Conservation (phyloP, 2,329 filamentous ascomycete species). For the Penicillium olsonii region DNA sequence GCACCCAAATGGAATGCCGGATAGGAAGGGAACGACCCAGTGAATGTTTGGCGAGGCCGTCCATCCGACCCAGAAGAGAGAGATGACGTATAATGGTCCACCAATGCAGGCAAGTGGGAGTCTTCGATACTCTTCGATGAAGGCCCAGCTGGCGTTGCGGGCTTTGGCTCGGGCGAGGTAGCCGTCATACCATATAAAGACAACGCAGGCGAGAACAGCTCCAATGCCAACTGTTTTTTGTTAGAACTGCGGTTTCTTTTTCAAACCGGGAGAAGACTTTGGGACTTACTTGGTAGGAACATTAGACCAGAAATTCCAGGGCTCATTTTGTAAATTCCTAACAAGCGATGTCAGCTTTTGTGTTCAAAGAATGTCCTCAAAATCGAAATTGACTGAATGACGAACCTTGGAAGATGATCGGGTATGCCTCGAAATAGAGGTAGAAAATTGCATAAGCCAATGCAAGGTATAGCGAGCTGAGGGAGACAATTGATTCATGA, state of each 20-base stretch:
- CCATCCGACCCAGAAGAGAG: constrained; percentile 53
- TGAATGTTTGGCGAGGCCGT: constrained; percentile 33
- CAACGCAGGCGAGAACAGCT: constrained; percentile 57
- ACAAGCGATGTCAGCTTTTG: constrained; percentile 51
- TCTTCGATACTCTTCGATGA: constrained; percentile 57
- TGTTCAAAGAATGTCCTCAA: constrained; percentile 38
- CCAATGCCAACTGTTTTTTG: constrained; percentile 57
- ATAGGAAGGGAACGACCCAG: constrained; percentile 56
- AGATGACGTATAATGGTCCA: constrained; percentile 59
- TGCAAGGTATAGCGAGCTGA: constrained; percentile 69
- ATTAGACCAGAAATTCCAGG: constrained; percentile 35
- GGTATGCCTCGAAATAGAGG: constrained; percentile 76
- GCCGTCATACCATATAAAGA: constrained; percentile 68
- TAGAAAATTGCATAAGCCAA: constrained; percentile 69
- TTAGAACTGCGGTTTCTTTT: no score
- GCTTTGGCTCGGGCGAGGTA: constrained; percentile 58
- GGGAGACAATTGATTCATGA: constrained; percentile 71
- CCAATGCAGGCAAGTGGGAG: constrained; percentile 72
- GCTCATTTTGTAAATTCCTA: constrained; percentile 39
- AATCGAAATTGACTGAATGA: neutral
- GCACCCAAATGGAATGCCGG: constrained; percentile 63
- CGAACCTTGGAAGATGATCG: constrained; percentile 62
- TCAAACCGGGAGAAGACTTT: no score
- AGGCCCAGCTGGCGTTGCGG: constrained; percentile 24
- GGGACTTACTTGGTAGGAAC: constrained; percentile 37